A percentile compares a stretch with the other conserved stretches of the same genome.
Evolutionary conservation across 2,329 filamentous ascomycete genomes (phyloP).

Genomic region (Fusarium luffae): DNA sequence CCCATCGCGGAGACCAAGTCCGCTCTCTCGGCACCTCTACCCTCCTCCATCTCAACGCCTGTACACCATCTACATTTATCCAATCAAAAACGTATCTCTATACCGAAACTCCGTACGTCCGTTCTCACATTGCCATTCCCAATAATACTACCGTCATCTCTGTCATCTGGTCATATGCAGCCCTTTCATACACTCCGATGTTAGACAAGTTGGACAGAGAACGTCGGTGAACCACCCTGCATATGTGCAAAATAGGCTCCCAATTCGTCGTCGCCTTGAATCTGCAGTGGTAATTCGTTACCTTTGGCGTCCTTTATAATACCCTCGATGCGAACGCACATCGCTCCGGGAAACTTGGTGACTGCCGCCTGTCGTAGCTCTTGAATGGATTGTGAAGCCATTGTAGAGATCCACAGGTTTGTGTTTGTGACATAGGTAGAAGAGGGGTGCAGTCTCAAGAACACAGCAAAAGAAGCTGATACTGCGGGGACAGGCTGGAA

Average conservation of each 20-base stretch:
- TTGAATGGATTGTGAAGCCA: conserved; percentile 66
- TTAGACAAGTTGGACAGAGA: conserved; percentile 56
- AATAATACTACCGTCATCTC: neutral
- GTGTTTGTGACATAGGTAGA: conserved; percentile 64
- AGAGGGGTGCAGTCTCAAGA: conserved; percentile 75
- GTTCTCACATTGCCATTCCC: conserved; percentile 1
- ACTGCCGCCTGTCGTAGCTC: conserved; percentile 72
- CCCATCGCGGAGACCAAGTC: conserved; percentile 40
- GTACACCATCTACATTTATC: conserved; percentile 1
- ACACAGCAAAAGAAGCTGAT: conserved; percentile 64
- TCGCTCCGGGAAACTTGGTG: conserved; percentile 68
- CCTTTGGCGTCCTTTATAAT: conserved; percentile 69
- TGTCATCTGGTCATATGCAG: conserved; percentile 11
- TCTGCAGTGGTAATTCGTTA: conserved; percentile 70
- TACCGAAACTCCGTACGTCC: conserved; percentile 43
- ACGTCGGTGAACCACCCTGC: conserved; percentile 57
- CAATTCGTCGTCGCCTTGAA: conserved; percentile 78
- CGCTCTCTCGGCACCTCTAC: conserved; percentile 13
- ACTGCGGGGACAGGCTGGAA: conserved; percentile 41
- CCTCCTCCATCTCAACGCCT: conserved; percentile 10
- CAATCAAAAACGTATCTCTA: conserved; percentile 25
- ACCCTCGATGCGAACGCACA: conserved; percentile 72
- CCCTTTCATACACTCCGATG: conserved; percentile 13
- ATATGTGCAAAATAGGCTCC: conserved; percentile 76
- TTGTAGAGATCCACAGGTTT: conserved; percentile 74